These are phyloP conservation scores for Elongisporangium undulatum DNA, from an alignment of 352 stramenopile species.

Conservation along the genomic window DNA sequence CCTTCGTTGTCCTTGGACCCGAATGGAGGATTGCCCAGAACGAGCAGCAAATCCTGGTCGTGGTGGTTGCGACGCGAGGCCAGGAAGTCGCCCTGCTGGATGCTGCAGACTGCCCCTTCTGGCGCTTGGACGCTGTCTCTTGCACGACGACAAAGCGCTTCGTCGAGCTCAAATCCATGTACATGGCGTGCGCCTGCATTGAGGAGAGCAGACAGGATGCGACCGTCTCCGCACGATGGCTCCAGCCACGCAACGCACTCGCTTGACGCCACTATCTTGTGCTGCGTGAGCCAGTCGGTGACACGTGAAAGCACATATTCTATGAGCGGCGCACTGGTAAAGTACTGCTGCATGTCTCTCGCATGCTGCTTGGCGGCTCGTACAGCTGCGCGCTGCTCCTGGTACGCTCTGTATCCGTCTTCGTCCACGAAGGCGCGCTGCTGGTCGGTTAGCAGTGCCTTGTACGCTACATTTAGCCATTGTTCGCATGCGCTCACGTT, in stretches of 20 bases:
- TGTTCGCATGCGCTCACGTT: constrained; percentile 42
- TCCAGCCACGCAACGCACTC: constrained; percentile 50
- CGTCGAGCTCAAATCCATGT: constrained; percentile 61
- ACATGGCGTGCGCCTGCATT: constrained; percentile 31
- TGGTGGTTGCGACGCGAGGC: constrained; percentile 13
- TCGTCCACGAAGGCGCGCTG: constrained; percentile 46
- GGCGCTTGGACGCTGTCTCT: constrained; percentile 8
- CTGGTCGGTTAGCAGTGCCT: constrained; percentile 14
- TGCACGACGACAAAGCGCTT: constrained; percentile 16
- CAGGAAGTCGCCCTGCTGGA: constrained; percentile 47
- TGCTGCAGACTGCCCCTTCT: background rate
- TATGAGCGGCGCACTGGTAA: constrained; percentile 46
- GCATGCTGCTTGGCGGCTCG: constrained; percentile 29
- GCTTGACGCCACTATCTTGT: constrained; percentile 3
- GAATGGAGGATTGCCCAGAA: constrained; percentile 70
- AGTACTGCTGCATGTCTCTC: constrained; percentile 68
- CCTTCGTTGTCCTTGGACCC: constrained; percentile 9
- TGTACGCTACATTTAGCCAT: constrained; percentile 48
- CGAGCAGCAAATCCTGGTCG: constrained; percentile 21
- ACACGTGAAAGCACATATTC: constrained; percentile 29
- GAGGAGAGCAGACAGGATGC: constrained; percentile 42
- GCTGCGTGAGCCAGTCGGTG: constrained; percentile 8
- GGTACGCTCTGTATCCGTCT: constrained; percentile 30
- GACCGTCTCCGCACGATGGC: constrained; percentile 66
- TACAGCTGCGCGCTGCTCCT: constrained; percentile 15